phyloP scores from a whole-genome alignment of 164 flowering plant genomes.

The Houttuynia cordata region DNA sequence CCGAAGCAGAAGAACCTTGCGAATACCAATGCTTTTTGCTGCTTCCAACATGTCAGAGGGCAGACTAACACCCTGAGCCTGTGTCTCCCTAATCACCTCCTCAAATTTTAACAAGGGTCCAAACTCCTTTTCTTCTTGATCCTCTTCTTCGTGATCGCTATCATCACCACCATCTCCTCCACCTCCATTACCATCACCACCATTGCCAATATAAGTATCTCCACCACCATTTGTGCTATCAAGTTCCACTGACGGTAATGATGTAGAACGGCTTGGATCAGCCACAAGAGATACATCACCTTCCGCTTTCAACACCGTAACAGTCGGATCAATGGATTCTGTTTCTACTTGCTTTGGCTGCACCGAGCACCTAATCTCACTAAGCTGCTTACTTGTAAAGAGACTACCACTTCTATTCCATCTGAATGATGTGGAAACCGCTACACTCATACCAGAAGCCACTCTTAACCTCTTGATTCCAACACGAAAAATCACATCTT shows the following conservation, averaged over 20 bases:
- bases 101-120: constrained; percentile 58
- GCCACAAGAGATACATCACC: neutral
- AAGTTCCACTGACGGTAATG: constrained; percentile 1
- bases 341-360: constrained; percentile 2
- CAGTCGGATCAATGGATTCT: constrained; percentile 2
- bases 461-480: neutral
- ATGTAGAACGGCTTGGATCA: neutral
- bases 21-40: constrained; percentile 49
- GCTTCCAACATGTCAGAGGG: constrained; percentile 76
- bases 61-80: constrained; percentile 41
- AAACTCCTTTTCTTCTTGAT: constrained; percentile 52
- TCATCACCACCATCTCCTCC: constrained; percentile 44
- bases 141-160: constrained; percentile 29
- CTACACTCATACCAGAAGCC: neutral
- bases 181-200: constrained; percentile 33
- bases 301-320: constrained; percentile 1
- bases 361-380: constrained; percentile 7
- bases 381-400: neutral
- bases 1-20: constrained; percentile 40
- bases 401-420: constrained; percentile 2
- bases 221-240: constrained; percentile 14
- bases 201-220: constrained; percentile 17
- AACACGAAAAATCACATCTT: neutral
- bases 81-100: constrained; percentile 49
- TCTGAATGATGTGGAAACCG: neutral